phyloP scores from a whole-genome alignment of 2,329 filamentous ascomycete species.

The Xylaria sp. region DNA sequence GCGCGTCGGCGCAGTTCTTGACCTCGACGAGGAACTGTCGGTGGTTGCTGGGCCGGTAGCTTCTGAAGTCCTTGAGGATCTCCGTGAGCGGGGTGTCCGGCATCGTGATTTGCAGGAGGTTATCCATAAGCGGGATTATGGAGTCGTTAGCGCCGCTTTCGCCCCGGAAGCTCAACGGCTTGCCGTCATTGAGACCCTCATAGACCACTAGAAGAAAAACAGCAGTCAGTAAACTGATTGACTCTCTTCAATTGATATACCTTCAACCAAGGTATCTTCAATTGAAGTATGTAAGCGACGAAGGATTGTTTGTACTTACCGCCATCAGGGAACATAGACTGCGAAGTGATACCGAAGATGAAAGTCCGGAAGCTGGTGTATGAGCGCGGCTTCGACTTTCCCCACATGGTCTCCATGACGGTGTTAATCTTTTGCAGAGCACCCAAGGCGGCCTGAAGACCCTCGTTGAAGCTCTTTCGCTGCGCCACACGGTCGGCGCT shows the following conservation, averaged over 20 bases:
- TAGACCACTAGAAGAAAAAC: conserved; percentile 59
- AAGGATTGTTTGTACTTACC: background rate
- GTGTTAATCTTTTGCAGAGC: conserved; percentile 66
- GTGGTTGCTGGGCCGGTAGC: conserved; percentile 85
- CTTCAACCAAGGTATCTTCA: no score
- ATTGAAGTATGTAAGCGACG: background rate
- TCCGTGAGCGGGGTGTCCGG: conserved; percentile 81
- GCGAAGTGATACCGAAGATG: conserved; percentile 91
- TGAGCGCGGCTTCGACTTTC: conserved; percentile 72
- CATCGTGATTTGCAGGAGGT: conserved; percentile 80
- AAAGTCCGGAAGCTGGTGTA: conserved; percentile 93
- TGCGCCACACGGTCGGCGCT: conserved; percentile 29
- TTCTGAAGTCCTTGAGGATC: conserved; percentile 82
- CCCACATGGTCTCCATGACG: conserved; percentile 90
- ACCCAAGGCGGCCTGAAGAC: conserved; percentile 55
- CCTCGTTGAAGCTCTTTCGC: conserved; percentile 58
- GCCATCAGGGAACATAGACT: conserved; percentile 90
- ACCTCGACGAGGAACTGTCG: conserved; percentile 77
- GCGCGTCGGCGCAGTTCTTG: conserved; percentile 41
- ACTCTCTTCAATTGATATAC: no score
- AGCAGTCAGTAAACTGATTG: background rate
- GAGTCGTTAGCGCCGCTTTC: conserved; percentile 92
- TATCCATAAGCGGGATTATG: conserved; percentile 88
- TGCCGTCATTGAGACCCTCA: conserved; percentile 66
- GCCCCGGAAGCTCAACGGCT: conserved; percentile 77